Base-by-base conservation (phyloP, 352 stramenopile species). In the Phytophthora rubi region DNA sequence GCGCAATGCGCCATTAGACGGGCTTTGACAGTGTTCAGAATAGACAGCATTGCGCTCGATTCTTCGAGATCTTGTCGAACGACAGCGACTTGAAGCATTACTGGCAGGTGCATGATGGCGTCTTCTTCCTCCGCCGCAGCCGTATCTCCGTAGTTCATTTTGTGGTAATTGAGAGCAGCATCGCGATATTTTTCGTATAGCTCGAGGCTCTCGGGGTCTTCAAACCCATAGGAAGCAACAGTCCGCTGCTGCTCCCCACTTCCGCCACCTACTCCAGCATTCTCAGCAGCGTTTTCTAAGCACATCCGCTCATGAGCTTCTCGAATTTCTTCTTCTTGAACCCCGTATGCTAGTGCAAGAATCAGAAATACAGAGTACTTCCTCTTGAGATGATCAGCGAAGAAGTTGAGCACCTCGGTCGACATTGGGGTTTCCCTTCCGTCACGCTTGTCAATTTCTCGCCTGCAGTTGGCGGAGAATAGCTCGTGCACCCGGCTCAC, bases 311-410 rank as follows among this genome's bases (percentile, higher is more conserved):
- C 88, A 30, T 96, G 88, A 0, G 88, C 88, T 21, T 90, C 76
- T 21, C 88, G 88, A 53, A 96, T 96, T 49, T 93, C 79, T 28
- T 89, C 83, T 64, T 96, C 88, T 28, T 81, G 71, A 4, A 94
- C 80, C 8, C 86, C 88, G 59, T 92, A 91, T 15, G 85, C 82
- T 16, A 96, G 69, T 7, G 88, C 88, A 12, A 96, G 70, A 23
- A 94, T 96, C 35, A 96, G 71, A 56, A 96, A 96, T 23, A 96
- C 88, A 2, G 88, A 92, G 59, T 96, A 96, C 35, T 96, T 96
- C 39, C 88, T 80, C 68, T 96, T 96, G 18, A 96, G 71, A 62
- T 96, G 88, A 30, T 96, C 88, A 1, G 82, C 73, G 51, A 96
- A 96, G 55, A 96, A 96, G 53, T 93, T 86, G 30, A 96, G 75